Evolutionary conservation across 2,329 filamentous ascomycete species (phyloP), one percentile per base, ranked within the genome.

Genomic region (Stemphylium lycopersici): DNA sequence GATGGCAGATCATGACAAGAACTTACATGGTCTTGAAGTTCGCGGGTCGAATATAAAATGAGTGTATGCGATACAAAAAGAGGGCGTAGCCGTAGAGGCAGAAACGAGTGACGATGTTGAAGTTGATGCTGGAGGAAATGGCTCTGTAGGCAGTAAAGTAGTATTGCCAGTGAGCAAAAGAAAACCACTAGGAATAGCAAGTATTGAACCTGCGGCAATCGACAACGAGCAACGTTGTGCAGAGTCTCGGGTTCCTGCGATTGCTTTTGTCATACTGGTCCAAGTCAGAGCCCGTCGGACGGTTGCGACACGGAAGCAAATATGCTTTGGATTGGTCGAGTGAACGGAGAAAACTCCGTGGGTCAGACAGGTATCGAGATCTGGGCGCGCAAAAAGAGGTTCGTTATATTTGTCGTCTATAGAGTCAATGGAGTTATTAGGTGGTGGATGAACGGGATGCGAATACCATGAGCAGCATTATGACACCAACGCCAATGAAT

Each of bases 141-240:
- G 52, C 29, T 45, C 43, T 39, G 37, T 31, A 16, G 43, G 18
- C 44, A 39, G 26, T 47, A 47, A 48, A 33, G 41, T 52, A 37
- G 59, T 55, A 5, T 55, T 52, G 55, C 59, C 61, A 11, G 56
- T 52, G 18, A 63, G 45, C 34, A 58, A 63, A 29, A 70, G 49
- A 48, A 65, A 65, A 10, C 55, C 52, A 34, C 64, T 60, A 39
- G 67, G 60, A 7, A 65, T 20, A 12, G 59, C 50, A 41, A 69
- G 59, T 22, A 66, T 59, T 32, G 66, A 48, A 38, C 61, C 60
- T 31, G 56, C 56, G 33, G 59, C 61, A 12, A 63, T 43, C 51
- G 58, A 53, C 40, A 69, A 49, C 32, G 67, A 64, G 45, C 63
- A 61, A 34, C 42, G 56, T 50, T 68, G 65, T 42, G 62, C 54